Evolutionary conservation across 768 basidiomycete species (phyloP), one percentile per base, ranked within the genome.

Genomic region (Pleurotus sapidus): DNA sequence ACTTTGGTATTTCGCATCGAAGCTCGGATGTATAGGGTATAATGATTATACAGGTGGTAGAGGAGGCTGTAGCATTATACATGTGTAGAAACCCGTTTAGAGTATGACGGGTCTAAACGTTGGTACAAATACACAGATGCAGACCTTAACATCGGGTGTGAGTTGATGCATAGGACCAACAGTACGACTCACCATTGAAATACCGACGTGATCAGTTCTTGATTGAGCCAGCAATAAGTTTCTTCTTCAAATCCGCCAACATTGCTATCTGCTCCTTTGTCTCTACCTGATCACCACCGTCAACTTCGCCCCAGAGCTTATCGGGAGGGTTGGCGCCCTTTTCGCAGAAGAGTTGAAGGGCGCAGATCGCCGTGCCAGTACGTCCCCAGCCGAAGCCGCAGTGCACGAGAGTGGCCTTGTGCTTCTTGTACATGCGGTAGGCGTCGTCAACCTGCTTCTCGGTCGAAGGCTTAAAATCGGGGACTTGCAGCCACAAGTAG

Each of bases 401-500:
- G 23, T 54, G 51, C 39, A 54, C 51, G 20, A 54, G 39, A 11
- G 37, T 54, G 18, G 14, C 20, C 51, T 54, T 54, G 18, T 40
- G 17, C 15, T 24, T 23, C 51, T 54, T 54, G 24, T 39, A 54
- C 23, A 54, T 39, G 11, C 42, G 11, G 37, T 39, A 54, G 51
- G 39, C 37, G 2, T 12, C 39, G 39, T n/a, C 38, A n/a, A 27
- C 14, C 18, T 54, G 37, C 37, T n/a, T 20, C n/a, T 40, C 38
- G 4, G 51, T 15, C 12, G 39, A 37, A 12, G 27, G 34, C 4
- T 30, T 1, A 49, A 67, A 65, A 57, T 67, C 66, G 9, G 38
- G 48, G 8, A 67, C 63, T 24, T 57, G 54, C 55, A 68, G 49
- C 49, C 63, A 64, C 49, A 53, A 17, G 53, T 62, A 65, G 2